Base-by-base conservation (phyloP, 495 filamentous ascomycete genomes). In the Neurospora intermedia region DNA sequence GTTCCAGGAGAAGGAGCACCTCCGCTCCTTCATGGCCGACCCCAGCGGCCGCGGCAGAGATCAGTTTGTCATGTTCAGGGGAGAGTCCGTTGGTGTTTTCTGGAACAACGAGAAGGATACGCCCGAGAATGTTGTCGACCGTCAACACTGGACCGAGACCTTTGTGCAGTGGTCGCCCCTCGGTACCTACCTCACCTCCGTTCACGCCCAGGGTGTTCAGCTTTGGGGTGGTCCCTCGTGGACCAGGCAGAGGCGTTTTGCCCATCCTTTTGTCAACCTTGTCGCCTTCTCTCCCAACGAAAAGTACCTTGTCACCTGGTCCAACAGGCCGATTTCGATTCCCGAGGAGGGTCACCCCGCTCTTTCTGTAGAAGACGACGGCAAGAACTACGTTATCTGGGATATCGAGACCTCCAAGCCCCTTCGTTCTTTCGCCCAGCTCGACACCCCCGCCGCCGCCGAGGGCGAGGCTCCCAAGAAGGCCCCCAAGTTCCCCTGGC, bases 371-470 rank as follows among this genome's bases (percentile, higher is more conserved):
- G 96, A 98, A 79, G 96, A 99, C 79, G 96, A 99, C 77, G 96
- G 96, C 75, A 98, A 98, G 88, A 97, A 97, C 87, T 98, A 98
- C 79, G 92, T 99, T 77, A 93, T 99, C 77, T 99, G 96, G 96
- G 96, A 99, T 82, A 89, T 98, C 71, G 93, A 91, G 75, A 94
- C 96, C 7, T 89, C 89, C 73, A 97, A 96, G 78, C 91, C 94
- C 40, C 85, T 99, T 43, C 92, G 96, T 42, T 97, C 94, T 0
- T 99, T 99, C 80, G 89, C 92, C 38, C 95, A 92, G 72, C 87
- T 97, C 76, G 96, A 98, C 73, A 79, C 89, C 27, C 89, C 91
- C 23, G 90, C 90, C 66, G 86, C 90, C 59, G 85, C 85, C 69
- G 86, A 84, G 39, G 80, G 79, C 43, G 73, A 82, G 62, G 79